Percentiles rank a stretch among this genome's conserved stretches.
Evolutionary conservation across 2,329 filamentous ascomycete genomes (phyloP).

Genomic region (Sclerotinia minor): DNA sequence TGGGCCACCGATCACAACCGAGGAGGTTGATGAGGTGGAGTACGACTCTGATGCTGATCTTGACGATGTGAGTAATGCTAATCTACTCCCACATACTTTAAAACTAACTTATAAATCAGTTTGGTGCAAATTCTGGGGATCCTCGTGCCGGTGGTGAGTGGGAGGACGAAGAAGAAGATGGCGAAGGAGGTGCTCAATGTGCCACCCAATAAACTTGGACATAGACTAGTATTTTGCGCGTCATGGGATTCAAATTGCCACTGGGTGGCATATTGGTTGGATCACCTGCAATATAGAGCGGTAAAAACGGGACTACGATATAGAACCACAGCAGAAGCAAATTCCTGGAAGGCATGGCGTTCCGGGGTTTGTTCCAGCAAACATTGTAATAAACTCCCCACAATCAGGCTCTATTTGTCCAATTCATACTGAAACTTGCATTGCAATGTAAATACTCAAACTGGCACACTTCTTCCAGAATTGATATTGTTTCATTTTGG

Average conservation of each 20-base stretch:
- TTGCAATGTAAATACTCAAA: background rate
- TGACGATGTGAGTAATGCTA: constrained; percentile 61
- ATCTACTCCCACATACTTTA: constrained; percentile 9
- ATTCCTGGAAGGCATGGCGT: constrained; percentile 9
- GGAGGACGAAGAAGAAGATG: constrained; percentile 71
- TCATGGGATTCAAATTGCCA: background rate
- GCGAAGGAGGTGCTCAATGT: constrained; percentile 63
- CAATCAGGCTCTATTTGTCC: background rate
- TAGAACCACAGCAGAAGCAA: constrained; percentile 3
- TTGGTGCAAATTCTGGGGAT: constrained; percentile 71
- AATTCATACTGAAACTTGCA: background rate
- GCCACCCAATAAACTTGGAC: constrained; percentile 39
- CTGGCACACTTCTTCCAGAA: background rate
- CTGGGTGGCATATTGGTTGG: background rate
- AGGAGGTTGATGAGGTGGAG: constrained; percentile 82
- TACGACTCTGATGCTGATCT: constrained; percentile 82
- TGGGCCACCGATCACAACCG: constrained; percentile 55
- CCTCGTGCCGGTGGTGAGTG: constrained; percentile 64
- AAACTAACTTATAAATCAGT: constrained; percentile 48
- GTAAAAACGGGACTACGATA: constrained; percentile 15
- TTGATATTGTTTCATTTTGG: background rate
- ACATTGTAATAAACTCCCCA: constrained; percentile 14
- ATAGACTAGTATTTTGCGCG: constrained; percentile 2
- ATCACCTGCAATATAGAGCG: constrained; percentile 19
- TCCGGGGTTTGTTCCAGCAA: background rate